phyloP scores from a whole-genome alignment of 2,329 filamentous ascomycete genomes.

The Fusarium tuaranense region DNA sequence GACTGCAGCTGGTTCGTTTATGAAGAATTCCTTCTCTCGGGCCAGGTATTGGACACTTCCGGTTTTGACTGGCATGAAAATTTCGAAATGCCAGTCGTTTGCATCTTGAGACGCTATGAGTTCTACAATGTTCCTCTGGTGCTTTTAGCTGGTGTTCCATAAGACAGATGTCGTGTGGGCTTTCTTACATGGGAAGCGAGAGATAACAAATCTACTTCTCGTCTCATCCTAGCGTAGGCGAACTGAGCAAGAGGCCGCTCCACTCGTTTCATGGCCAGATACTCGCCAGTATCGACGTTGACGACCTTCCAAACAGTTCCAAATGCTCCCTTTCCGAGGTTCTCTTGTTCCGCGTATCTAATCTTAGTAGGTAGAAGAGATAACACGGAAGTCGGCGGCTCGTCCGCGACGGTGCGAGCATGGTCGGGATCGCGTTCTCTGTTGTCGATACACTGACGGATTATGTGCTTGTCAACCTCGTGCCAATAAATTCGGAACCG shows the following conservation, averaged over 20 bases:
- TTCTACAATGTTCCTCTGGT: neutral
- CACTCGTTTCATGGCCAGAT: neutral
- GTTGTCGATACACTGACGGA: neutral
- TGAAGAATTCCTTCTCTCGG: neutral
- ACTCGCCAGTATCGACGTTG: neutral
- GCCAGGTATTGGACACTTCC: neutral
- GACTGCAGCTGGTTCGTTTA: neutral
- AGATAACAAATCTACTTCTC: neutral
- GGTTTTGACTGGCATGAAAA: neutral
- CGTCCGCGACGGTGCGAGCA: neutral
- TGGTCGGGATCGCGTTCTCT: neutral
- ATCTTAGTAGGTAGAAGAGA: neutral
- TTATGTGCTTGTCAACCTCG: rapidly evolving
- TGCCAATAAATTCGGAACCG: neutral
- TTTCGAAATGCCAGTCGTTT: neutral
- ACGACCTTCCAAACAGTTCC: neutral
- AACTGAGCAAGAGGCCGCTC: neutral
- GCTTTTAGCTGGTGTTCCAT: neutral
- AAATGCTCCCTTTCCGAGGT: neutral
- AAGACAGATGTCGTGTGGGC: neutral
- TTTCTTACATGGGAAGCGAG: neutral
- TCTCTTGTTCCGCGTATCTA: neutral
- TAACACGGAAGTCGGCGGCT: neutral
- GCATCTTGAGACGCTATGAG: neutral
- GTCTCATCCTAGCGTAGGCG: neutral